Evolutionary conservation across 225 moss, liverwort and hornwort species (phyloP).

Genomic region (Anthoceros angustus): DNA sequence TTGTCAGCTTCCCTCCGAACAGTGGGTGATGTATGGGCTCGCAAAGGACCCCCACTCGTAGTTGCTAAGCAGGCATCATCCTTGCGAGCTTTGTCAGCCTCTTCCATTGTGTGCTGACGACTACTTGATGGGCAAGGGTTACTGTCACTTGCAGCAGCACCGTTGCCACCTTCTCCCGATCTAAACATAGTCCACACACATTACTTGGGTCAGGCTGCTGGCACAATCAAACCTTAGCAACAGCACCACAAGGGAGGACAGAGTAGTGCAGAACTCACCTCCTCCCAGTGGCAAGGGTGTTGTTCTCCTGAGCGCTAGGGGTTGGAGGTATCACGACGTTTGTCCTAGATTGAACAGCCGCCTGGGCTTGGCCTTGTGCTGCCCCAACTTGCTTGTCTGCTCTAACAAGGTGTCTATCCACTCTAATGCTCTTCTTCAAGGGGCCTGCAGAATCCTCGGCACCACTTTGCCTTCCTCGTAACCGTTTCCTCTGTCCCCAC

Average conservation of each 20-base stretch:
- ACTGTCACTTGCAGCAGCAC: constrained; percentile 3
- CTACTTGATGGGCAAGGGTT: neutral
- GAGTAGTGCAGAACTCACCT: constrained; percentile 22
- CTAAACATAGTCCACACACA: neutral
- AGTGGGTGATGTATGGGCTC: constrained; percentile 16
- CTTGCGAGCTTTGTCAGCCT: constrained; percentile 44
- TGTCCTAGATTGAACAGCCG: constrained; percentile 38
- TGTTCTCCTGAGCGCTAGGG: constrained; percentile 31
- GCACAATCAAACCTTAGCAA: no score
- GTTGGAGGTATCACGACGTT: constrained; percentile 28
- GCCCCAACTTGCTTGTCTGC: constrained; percentile 55
- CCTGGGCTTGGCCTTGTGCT: constrained; percentile 9
- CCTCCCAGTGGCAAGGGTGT: constrained; percentile 27
- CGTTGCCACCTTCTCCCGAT: constrained; percentile 1
- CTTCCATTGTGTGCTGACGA: constrained; percentile 11
- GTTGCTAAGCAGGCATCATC: constrained; percentile 21
- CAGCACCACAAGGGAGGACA: neutral
- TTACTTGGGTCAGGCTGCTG: no score
- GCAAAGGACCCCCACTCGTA: constrained; percentile 23
- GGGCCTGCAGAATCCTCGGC: constrained; percentile 48
- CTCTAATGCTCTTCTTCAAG: constrained; percentile 56
- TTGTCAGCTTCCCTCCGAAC: constrained; percentile 40
- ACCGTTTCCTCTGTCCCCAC: constrained; percentile 87
- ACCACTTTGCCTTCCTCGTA: constrained; percentile 28
- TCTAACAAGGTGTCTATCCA: constrained; percentile 75